phyloP scores from a whole-genome alignment of 2,329 filamentous ascomycete species.

The Penicillium oxalicum region DNA sequence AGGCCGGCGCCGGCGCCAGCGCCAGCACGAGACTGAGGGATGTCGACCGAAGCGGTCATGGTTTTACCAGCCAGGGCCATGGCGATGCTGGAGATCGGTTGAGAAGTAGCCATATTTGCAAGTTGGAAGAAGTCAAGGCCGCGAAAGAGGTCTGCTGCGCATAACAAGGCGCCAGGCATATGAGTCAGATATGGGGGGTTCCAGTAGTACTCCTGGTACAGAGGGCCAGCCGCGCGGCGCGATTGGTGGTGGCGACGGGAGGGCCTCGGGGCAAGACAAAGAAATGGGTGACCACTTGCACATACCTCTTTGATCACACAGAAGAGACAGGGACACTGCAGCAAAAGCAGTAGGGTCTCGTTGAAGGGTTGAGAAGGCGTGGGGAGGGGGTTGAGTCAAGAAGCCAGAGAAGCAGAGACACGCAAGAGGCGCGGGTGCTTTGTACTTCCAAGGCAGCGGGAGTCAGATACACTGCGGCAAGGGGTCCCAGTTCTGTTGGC shows the following conservation, averaged over 20 bases:
- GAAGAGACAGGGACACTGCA: conserved; percentile 8
- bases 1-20: conserved; percentile 24
- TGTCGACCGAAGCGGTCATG: conserved; percentile 46
- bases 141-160: conserved; percentile 9
- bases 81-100: conserved; percentile 42
- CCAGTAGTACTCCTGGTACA: not conserved
- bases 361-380: not conserved
- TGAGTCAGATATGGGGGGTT: conserved; percentile 20
- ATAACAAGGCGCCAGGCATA: conserved; percentile 7
- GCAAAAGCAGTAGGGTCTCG: not conserved
- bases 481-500: conserved; percentile 6
- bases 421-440: conserved; percentile 10
- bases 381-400: conserved; percentile 6
- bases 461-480: conserved; percentile 19
- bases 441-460: conserved; percentile 9
- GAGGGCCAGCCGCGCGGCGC: conserved; percentile 15
- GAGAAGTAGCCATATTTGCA: conserved; percentile 43
- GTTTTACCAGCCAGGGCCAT: conserved; percentile 48
- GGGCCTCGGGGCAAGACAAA: conserved; percentile 15
- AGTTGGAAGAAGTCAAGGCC: conserved; percentile 3
- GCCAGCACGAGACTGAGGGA: conserved; percentile 40
- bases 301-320: no score
- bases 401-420: conserved; percentile 4
- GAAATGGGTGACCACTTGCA: not conserved
- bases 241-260: conserved; percentile 15